Evolutionary conservation across 1,284 basidiomycete genomes (phyloP).

Genomic region (Gymnopus androsaceus): DNA sequence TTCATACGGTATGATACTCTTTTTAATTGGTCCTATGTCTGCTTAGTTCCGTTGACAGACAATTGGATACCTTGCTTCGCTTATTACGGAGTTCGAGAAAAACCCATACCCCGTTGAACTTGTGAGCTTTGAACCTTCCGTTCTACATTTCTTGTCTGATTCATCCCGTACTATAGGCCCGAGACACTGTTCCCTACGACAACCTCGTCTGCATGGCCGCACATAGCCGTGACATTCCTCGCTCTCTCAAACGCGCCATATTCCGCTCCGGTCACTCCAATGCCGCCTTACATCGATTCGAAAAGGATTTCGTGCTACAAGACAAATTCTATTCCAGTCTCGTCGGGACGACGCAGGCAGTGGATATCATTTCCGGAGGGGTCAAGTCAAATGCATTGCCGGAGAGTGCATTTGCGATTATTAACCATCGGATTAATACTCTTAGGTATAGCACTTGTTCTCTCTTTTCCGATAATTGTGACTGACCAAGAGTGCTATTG

Average conservation of each 20-base stretch:
- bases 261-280: slow-evolving; percentile 37
- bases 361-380: slow-evolving; percentile 67
- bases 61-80: slow-evolving; percentile 62
- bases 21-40: neutral
- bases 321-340: slow-evolving; percentile 41
- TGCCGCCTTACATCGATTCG: slow-evolving; percentile 42
- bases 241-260: slow-evolving; percentile 41
- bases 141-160: neutral
- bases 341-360: slow-evolving; percentile 65
- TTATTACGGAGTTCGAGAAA: slow-evolving; percentile 57
- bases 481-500: slow-evolving; percentile 1
- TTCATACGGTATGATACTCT: slow-evolving; percentile 44
- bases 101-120: slow-evolving; percentile 48
- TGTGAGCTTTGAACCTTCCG: slow-evolving; percentile 28
- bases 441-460: slow-evolving; percentile 1
- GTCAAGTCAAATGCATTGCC: slow-evolving; percentile 48
- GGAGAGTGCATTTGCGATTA: slow-evolving; percentile 25
- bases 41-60: slow-evolving; percentile 33
- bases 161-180: slow-evolving; percentile 27
- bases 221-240: slow-evolving; percentile 48
- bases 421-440: slow-evolving; percentile 27
- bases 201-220: slow-evolving; percentile 48
- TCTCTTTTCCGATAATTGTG: neutral
- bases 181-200: slow-evolving; percentile 43
- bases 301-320: slow-evolving; percentile 35